Conservation (phyloP, 345 rosid genomes). For the Brassica rapa region DNA sequence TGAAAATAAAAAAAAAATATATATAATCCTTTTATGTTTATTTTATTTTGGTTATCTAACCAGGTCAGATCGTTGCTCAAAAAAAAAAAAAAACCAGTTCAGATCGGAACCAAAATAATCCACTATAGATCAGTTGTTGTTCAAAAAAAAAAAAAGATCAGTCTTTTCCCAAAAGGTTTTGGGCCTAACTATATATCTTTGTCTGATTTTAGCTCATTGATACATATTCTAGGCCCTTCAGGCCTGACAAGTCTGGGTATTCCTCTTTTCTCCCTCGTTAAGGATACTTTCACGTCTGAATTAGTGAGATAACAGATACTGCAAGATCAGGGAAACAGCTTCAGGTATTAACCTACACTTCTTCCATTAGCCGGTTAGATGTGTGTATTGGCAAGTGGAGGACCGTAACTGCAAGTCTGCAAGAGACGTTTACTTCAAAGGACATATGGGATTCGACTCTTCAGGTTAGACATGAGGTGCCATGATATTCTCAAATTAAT, state of each 20-base stretch:
- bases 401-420: neutral
- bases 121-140: neutral
- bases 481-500: neutral
- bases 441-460: neutral
- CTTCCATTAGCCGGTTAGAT: neutral
- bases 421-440: neutral
- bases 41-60: neutral
- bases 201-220: too few species aligned
- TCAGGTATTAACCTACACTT: neutral
- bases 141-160: neutral
- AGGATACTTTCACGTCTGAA: neutral
- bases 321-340: neutral
- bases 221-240: too few species aligned
- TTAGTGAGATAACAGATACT: neutral
- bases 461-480: neutral
- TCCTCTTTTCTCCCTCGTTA: neutral
- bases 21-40: neutral
- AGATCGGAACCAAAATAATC: neutral
- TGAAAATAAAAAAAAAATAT: neutral
- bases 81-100: too few species aligned
- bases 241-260: too few species aligned
- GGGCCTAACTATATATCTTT: neutral
- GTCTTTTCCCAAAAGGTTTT: neutral
- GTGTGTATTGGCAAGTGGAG: neutral
- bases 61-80: neutral